Conservation (phyloP, 768 basidiomycete genomes). For the Astraeus odoratus region DNA sequence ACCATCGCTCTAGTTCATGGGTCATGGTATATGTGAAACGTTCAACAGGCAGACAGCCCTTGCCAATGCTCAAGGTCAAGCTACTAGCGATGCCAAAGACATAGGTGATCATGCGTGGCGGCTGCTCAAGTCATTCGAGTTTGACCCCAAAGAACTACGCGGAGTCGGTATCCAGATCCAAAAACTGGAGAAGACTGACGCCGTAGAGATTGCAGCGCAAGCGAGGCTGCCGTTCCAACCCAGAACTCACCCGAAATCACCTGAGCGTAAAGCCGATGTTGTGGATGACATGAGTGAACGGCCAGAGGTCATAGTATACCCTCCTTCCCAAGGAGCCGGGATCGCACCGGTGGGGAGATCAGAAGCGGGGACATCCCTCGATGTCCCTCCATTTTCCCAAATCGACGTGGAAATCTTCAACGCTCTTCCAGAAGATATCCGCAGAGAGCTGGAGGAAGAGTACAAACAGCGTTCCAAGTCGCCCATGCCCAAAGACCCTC, state of each 20-base stretch:
- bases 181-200: slow-evolving; percentile 61
- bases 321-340: slow-evolving; percentile 28
- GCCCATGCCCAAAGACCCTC: slow-evolving; percentile 28
- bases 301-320: slow-evolving; percentile 24
- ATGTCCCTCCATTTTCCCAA: slow-evolving; percentile 69
- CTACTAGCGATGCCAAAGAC: slow-evolving; percentile 65
- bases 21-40: slow-evolving; percentile 79
- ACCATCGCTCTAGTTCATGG: slow-evolving; percentile 60
- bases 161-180: slow-evolving; percentile 89
- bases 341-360: neutral
- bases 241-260: slow-evolving; percentile 1
- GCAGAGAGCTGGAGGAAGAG: slow-evolving; percentile 59
- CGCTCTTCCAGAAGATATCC: slow-evolving; percentile 63
- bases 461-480: slow-evolving; percentile 57
- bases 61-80: slow-evolving; percentile 49
- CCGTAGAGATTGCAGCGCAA: slow-evolving; percentile 43
- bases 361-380: slow-evolving; percentile 4
- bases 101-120: slow-evolving; percentile 77
- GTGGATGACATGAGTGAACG: slow-evolving; percentile 1
- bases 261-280: neutral
- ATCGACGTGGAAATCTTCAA: slow-evolving; percentile 65
- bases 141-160: slow-evolving; percentile 82
- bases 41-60: slow-evolving; percentile 72
- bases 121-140: slow-evolving; percentile 62
- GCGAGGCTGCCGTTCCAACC: slow-evolving; percentile 52